Base-by-base conservation (phyloP, 225 moss, liverwort and hornwort genomes). In the Marchantia paleacea region DNA sequence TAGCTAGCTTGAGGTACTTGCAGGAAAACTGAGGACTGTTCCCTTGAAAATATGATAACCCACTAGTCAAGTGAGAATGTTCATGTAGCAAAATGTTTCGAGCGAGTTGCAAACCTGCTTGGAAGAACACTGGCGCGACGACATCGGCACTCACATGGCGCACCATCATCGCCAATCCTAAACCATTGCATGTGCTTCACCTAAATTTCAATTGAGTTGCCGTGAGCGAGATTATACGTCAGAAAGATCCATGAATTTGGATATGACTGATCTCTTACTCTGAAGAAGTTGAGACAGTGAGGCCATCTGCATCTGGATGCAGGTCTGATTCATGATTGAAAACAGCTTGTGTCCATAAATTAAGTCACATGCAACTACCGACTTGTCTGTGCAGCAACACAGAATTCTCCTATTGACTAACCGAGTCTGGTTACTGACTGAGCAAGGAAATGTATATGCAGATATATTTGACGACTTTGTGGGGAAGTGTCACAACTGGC, bases 111-210 rank as follows among this genome's bases (percentile, higher is more conserved):
- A 58, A 51, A 97, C 96, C 93, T 93, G 97, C 97, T 94, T 55
- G 97, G 92, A 78, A 92, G 85, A 80, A 90, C 81, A 78, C 70
- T 87, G 29, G 97, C 92, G 62, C 97, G 94, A 51, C 93, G 91
- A 85, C 97, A 93, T 55, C 92, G 91, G 80, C 92, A 97, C 85
- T 93, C 93, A 80, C 97, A 97, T 28, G 81, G 78, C 50, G 93
- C 91, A 55, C 78, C 86, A 64, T 75, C 88, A 78, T 77, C 78
- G 53, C 86, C 84, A 71, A 86, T 61, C 61, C 86, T 87, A 79
- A 91, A 97, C 97, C 97, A 97, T 31, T 89, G 83, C 90, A 93
- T 89, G 78, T 97, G 91, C 83, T 91, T 94, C 80, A 97, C 97
- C 97, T 97, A 90, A 81, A 24, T 74, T 81, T 26, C 49, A 53